These are phyloP conservation scores for Volvox reticuliferus DNA, from an alignment of 139 green algal genomes.

Conservation along the genomic window DNA sequence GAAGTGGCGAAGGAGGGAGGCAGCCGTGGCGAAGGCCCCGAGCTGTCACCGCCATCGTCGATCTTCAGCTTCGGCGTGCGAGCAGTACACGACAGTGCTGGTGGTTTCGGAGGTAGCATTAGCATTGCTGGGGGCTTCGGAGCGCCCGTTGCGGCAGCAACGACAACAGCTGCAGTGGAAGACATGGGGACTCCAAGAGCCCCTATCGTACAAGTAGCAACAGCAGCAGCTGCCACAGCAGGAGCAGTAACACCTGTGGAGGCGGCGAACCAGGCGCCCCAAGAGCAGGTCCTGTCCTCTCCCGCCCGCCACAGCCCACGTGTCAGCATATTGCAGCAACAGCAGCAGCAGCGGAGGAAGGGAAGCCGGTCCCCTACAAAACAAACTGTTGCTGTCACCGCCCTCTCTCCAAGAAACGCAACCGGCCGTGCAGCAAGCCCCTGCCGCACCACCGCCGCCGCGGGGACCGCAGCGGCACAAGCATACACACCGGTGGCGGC, in stretches of 20 bases:
- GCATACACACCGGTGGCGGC: neutral
- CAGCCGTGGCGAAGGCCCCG: neutral
- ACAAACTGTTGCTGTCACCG: neutral
- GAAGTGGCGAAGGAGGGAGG: neutral
- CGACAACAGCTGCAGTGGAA: neutral
- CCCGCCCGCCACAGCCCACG: neutral
- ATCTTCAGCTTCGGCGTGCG: constrained; percentile 21
- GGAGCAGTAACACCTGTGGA: neutral
- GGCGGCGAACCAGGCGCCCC: neutral
- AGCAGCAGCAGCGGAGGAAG: neutral
- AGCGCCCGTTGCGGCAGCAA: too few relatives aligned
- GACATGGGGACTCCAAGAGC: too few relatives aligned
- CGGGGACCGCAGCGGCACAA: neutral
- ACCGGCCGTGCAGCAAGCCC: neutral
- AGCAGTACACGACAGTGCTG: neutral
- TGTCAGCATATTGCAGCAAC: neutral
- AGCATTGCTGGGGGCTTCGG: neutral
- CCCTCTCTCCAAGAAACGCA: too few relatives aligned
- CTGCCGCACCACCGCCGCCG: neutral
- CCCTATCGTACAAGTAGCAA: too few relatives aligned
- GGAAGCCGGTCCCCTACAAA: neutral
- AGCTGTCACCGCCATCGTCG: neutral
- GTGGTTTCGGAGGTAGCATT: neutral
- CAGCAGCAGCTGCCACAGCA: neutral
- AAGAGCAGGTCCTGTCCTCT: neutral